Conservation (phyloP, 768 basidiomycete genomes). For the Leccinum subtestaceum region DNA sequence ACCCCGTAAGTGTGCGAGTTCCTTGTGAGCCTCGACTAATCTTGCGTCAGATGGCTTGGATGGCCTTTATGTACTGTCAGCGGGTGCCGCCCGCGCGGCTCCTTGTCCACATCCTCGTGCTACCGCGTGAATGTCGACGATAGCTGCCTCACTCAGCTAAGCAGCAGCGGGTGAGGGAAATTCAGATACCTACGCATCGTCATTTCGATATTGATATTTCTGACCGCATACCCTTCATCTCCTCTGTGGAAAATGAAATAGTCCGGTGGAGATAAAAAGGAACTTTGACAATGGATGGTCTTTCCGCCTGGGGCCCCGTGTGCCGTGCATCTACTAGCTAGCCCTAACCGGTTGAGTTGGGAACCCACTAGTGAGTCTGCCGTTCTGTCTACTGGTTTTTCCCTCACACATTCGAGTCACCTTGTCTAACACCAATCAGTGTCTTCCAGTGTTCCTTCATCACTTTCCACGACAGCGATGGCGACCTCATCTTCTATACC, state of each 20-base stretch:
- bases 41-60: neutral
- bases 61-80: neutral
- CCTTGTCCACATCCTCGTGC: neutral
- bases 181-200: neutral
- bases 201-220: neutral
- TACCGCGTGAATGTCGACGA: neutral
- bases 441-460: neutral
- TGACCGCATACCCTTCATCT: neutral
- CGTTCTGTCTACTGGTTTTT: neutral
- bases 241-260: neutral
- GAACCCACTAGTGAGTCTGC: neutral
- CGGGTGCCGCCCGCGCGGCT: neutral
- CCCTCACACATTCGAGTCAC: neutral
- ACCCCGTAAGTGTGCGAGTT: neutral
- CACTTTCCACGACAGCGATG: neutral
- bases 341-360: neutral
- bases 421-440: neutral
- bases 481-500: neutral
- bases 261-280: neutral
- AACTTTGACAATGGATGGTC: neutral
- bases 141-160: neutral
- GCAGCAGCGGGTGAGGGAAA: neutral
- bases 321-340: neutral
- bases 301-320: neutral
- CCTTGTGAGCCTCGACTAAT: neutral